Base-by-base conservation (phyloP, 345 rosid genomes). In the Citrus reticulata region DNA sequence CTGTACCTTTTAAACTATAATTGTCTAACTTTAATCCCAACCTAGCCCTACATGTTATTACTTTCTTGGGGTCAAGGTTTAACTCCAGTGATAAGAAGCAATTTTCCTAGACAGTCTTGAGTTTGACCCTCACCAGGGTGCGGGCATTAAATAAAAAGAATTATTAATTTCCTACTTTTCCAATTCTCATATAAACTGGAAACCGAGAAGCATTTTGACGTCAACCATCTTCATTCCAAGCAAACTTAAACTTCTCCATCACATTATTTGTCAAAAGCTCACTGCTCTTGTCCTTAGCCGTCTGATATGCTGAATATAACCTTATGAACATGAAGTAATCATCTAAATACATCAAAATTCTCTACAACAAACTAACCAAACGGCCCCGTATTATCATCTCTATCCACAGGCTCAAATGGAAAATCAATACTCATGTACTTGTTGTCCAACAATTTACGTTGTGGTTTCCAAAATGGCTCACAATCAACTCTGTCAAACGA, bases 301-400 rank as follows among this genome's bases (percentile, higher is more conserved):
- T 93, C 79, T 90, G 93, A 81, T 89, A 93, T 2, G 91, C 91
- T 8, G 97, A 91, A 86, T 90, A 81, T 4, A 97, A 90, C 84
- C 85, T 86, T 70, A 93, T 32, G 76, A 89, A 94, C 7, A 86
- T 83, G 66, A 94, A 76, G 78, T 40, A 91, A 30, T 83, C 90
- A 3, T 86, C 95, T 35, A 90, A 72, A 63, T 57, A 89, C 97
- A 94, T 90, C 34, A 77, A 40, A 58, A 37, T 68, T 85, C 85
- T 89, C 93, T 25, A 86, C 37, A 35, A 75, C 86, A 29, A 94
- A 88, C 83, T 79, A 4, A 20, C 37, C 81, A 51, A 90, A 77
- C 35, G 95, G 93, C 49, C 90, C 92, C 24, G 88, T 88, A 30
- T 80, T 55, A 27, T 83, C 88, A 20, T 59, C 57, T 29, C 90